Base-by-base conservation (phyloP, 2,329 filamentous ascomycete species). In the Ophiobolus disseminans region DNA sequence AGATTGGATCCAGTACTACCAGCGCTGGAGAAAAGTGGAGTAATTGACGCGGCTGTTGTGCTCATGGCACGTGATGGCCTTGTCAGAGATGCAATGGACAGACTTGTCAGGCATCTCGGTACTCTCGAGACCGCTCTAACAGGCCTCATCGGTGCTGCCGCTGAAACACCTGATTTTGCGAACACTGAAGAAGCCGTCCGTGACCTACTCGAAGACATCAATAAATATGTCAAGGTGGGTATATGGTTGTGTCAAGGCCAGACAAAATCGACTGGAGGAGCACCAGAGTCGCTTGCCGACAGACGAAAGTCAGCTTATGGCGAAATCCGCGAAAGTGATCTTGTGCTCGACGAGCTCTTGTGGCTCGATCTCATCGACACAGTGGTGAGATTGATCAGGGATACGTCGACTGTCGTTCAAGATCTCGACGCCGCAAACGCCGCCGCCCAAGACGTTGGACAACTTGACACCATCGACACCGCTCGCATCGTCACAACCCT, bases 171-270 rank as follows among this genome's bases (percentile, higher is more conserved):
- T 1, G 82, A 87, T 46, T 76, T 80, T 1, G 73, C 77, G 1
- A 82, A 80, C 38, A 80, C 86, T 2, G 82, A 86, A 50, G 84
- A 87, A 54, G 83, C 88, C 0, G 84, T 88, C 0, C 83, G 88
- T 46, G 88, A 92, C 47, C 79, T 96, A 1, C 79, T 96, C 3
- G 83, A 85, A 48, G 86, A 88, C 0, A 76, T 99, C 14, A 87
- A 95, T 53, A 97, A 96, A 69, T 97, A 96, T 73, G 86, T 88
- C 1, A 87, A 91, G 56, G 90, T 99, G 1, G 94, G 95, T 11
- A 93, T 96, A 40, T 99, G 94, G 94, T 79, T 99, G 10, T 97
- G 94, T 62, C 90, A 95, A 73, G 86, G 88, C 1, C 91, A 96
- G 68, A 90, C 85, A 39, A 89, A 88, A 63, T 82, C 81, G 0